Evolutionary conservation across 164 flowering plant species (phyloP).

Genomic region (Umbellularia californica): DNA sequence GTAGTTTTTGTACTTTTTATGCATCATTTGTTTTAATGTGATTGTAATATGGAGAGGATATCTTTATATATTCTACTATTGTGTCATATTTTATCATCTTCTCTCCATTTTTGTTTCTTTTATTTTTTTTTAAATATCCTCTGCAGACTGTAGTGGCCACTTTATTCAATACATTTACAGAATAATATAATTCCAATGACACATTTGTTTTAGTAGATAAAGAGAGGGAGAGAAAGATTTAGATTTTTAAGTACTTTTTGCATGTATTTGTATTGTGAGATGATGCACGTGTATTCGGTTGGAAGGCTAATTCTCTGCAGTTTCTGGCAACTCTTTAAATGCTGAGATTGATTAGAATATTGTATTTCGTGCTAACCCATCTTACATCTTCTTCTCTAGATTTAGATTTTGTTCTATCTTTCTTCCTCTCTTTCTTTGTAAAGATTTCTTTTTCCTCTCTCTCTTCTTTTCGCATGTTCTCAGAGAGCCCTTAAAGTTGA

Average conservation of each 20-base stretch:
- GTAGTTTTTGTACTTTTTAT: too few species aligned
- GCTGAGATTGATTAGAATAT: slow-evolving; percentile 9
- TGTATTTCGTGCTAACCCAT: slow-evolving; percentile 17
- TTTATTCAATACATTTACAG: too few species aligned
- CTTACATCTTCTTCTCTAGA: slow-evolving; percentile 20
- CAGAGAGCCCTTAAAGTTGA: slow-evolving; percentile 5
- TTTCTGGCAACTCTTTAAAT: slow-evolving; percentile 16
- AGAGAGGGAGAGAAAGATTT: slow-evolving; percentile 5
- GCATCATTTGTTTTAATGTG: too few species aligned
- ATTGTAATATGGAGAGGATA: too few species aligned
- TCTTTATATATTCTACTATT: too few species aligned
- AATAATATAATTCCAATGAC: too few species aligned
- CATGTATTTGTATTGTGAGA: slow-evolving; percentile 22
- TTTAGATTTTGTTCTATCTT: slow-evolving; percentile 1
- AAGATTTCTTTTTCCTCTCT: not conserved
- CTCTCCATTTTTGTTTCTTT: too few species aligned
- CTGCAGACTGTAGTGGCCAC: too few species aligned
- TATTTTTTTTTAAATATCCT: too few species aligned
- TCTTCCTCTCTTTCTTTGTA: not conserved
- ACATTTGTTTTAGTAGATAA: not conserved
- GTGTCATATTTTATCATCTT: too few species aligned
- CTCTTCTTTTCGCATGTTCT: slow-evolving; percentile 1
- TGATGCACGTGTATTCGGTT: slow-evolving; percentile 42
- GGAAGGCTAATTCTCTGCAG: slow-evolving; percentile 42
- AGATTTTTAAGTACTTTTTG: slow-evolving; percentile 10